phyloP scores from a whole-genome alignment of 1,139 yeast genomes.

The Yamadazyma dushanensis region DNA sequence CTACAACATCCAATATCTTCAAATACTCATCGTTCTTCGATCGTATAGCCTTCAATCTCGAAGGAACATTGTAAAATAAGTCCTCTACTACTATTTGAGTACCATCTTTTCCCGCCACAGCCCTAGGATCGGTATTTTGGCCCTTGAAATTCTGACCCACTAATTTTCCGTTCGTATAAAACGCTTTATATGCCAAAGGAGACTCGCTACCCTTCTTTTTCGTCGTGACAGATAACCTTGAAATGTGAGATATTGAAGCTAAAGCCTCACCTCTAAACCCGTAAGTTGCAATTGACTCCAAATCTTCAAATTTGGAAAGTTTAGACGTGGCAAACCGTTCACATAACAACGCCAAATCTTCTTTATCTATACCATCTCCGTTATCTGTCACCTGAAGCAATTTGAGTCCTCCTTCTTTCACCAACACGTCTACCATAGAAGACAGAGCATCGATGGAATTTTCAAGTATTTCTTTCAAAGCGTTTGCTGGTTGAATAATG shows the following conservation, averaged over 20 bases:
- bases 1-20: constrained; percentile 77
- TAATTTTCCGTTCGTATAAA: constrained; percentile 64
- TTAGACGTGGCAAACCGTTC: constrained; percentile 62
- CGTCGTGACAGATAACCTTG: constrained; percentile 74
- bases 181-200: constrained; percentile 68
- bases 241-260: constrained; percentile 61
- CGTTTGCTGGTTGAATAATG: constrained; percentile 88
- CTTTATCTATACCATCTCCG: constrained; percentile 49
- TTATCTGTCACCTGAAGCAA: constrained; percentile 54
- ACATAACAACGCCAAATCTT: constrained; percentile 49
- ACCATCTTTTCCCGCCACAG: constrained; percentile 86
- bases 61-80: constrained; percentile 83
- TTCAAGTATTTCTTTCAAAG: constrained; percentile 56
- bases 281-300: constrained; percentile 49
- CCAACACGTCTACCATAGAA: constrained; percentile 48
- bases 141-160: constrained; percentile 37
- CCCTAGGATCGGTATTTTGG: constrained; percentile 50
- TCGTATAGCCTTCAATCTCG: constrained; percentile 66
- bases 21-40: constrained; percentile 74
- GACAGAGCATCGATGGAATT: constrained; percentile 55
- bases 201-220: constrained; percentile 47
- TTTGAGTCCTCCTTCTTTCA: constrained; percentile 56
- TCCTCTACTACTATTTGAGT: constrained; percentile 87
- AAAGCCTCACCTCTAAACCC: constrained; percentile 67
- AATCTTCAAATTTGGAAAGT: constrained; percentile 48